These are phyloP conservation scores for Steccherinum ochraceum DNA, from an alignment of 768 basidiomycete genomes.

Conservation along the genomic window DNA sequence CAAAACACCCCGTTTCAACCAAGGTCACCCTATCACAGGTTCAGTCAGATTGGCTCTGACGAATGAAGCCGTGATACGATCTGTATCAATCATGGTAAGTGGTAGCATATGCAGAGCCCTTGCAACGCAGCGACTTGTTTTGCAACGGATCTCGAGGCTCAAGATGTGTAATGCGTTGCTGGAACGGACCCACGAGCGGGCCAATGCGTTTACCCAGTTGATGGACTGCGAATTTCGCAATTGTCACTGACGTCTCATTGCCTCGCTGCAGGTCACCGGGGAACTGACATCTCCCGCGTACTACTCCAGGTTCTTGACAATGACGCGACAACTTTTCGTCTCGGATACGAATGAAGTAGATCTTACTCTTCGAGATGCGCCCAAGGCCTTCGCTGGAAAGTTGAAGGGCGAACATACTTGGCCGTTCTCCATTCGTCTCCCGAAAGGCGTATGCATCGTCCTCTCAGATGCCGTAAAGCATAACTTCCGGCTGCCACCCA, in stretches of 20 bases:
- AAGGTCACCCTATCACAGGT: conserved; percentile 5
- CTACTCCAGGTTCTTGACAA: conserved; percentile 2
- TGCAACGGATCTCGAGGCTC: too few species aligned
- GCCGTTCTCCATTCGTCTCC: conserved; percentile 16
- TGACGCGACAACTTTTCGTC: conserved; percentile 3
- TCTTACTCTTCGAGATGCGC: conserved; percentile 4
- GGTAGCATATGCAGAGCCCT: too few species aligned
- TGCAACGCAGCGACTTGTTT: too few species aligned
- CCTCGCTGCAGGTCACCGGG: conserved; percentile 4
- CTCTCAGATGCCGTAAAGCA: conserved; percentile 3
- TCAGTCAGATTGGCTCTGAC: conserved; percentile 3
- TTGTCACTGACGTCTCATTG: too few species aligned
- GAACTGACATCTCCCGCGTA: conserved; percentile 5
- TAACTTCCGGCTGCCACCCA: conserved; percentile 15
- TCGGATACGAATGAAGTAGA: conserved; percentile 7
- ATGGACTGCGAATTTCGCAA: too few species aligned
- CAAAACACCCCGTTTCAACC: conserved; percentile 4
- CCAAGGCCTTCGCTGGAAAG: conserved; percentile 6
- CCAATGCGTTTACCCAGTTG: too few species aligned
- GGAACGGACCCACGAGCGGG: too few species aligned
- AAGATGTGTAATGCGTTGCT: too few species aligned
- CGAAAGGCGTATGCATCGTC: conserved; percentile 11
- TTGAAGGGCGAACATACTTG: conserved; percentile 13
- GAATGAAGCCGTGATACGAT: conserved; percentile 7
- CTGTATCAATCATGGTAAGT: conserved; percentile 6